A percentile compares a stretch with the other conserved stretches of the same genome.
Evolutionary conservation across 768 basidiomycete genomes (phyloP).

Genomic region (Termitomyces sp.): DNA sequence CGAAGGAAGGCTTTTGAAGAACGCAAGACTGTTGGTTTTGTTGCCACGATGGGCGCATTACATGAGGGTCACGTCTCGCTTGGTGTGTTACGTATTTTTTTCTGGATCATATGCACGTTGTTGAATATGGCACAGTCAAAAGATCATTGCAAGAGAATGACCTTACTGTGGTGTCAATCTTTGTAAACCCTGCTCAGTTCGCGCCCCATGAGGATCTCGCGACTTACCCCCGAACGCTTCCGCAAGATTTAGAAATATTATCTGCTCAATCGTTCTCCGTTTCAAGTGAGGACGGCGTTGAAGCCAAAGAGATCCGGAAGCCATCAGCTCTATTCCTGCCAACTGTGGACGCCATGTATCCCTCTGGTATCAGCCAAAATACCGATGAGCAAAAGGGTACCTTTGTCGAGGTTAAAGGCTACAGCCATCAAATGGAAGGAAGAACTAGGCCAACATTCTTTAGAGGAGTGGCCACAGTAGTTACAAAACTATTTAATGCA

Average conservation of each 20-base stretch:
- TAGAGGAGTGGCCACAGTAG: slow-evolving; percentile 91
- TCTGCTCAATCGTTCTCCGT: slow-evolving; percentile 26
- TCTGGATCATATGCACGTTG: not conserved
- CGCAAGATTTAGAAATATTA: slow-evolving; percentile 66
- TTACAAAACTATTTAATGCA: slow-evolving; percentile 91
- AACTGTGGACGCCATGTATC: slow-evolving; percentile 81
- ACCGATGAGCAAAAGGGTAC: slow-evolving; percentile 74
- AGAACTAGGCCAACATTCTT: slow-evolving; percentile 85
- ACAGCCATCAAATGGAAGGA: slow-evolving; percentile 92
- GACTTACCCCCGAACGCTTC: slow-evolving; percentile 86
- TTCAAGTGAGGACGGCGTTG: slow-evolving; percentile 10
- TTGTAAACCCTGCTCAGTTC: slow-evolving; percentile 98
- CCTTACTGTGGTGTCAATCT: slow-evolving; percentile 88
- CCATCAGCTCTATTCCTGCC: slow-evolving; percentile 80
- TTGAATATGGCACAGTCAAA: slow-evolving; percentile 47
- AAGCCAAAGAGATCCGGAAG: slow-evolving; percentile 25
- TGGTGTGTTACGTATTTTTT: slow-evolving; percentile 42
- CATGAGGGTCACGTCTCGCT: slow-evolving; percentile 92
- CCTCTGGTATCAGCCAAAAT: slow-evolving; percentile 82
- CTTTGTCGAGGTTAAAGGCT: slow-evolving; percentile 90
- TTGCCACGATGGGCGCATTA: slow-evolving; percentile 98
- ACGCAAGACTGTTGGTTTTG: slow-evolving; percentile 76
- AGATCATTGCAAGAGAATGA: slow-evolving; percentile 75
- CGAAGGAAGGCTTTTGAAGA: slow-evolving; percentile 53
- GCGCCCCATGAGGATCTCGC: slow-evolving; percentile 92